Conservation (phyloP, 2,329 filamentous ascomycete species). For the Pseudocercospora musae region DNA sequence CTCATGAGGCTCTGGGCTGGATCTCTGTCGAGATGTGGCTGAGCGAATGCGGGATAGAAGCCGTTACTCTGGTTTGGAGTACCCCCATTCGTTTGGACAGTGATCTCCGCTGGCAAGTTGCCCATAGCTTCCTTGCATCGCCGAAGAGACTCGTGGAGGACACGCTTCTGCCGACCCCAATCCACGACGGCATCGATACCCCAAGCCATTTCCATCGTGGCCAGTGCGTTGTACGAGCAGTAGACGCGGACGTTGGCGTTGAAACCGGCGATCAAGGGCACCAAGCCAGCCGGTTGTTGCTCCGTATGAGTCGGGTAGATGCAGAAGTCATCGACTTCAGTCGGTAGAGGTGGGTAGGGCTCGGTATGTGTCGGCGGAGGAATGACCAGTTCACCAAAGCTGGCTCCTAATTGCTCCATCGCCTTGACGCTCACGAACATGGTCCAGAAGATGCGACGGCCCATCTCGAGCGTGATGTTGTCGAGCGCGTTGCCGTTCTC, state of each 20-base stretch:
- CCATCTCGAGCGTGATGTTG: constrained; percentile 52
- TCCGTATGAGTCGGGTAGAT: constrained; percentile 70
- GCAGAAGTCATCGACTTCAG: constrained; percentile 80
- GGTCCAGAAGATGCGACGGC: constrained; percentile 72
- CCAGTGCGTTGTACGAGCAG: constrained; percentile 72
- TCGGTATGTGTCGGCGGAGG: constrained; percentile 72
- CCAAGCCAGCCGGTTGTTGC: constrained; percentile 62
- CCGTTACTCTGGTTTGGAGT: constrained; percentile 28
- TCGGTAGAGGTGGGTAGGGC: constrained; percentile 73
- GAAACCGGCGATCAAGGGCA: constrained; percentile 75
- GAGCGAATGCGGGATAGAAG: constrained; percentile 25
- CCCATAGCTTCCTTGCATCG: constrained; percentile 67
- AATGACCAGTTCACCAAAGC: constrained; percentile 68
- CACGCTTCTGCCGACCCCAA: constrained; percentile 71
- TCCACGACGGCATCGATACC: constrained; percentile 72
- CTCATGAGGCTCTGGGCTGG: constrained; percentile 31
- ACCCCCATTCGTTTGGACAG: constrained; percentile 49
- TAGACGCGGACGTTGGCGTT: constrained; percentile 76
- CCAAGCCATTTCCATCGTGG: constrained; percentile 78
- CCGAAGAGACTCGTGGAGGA: constrained; percentile 68
- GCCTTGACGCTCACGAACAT: constrained; percentile 70
- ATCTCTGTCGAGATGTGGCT: constrained; percentile 26
- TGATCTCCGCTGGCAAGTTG: constrained; percentile 66
- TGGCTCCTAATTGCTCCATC: constrained; percentile 71
- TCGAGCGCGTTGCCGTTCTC: constrained; percentile 41